These are phyloP conservation scores for Porcisia hertigi DNA, from an alignment of 208 protist genomes.

Conservation along the genomic window DNA sequence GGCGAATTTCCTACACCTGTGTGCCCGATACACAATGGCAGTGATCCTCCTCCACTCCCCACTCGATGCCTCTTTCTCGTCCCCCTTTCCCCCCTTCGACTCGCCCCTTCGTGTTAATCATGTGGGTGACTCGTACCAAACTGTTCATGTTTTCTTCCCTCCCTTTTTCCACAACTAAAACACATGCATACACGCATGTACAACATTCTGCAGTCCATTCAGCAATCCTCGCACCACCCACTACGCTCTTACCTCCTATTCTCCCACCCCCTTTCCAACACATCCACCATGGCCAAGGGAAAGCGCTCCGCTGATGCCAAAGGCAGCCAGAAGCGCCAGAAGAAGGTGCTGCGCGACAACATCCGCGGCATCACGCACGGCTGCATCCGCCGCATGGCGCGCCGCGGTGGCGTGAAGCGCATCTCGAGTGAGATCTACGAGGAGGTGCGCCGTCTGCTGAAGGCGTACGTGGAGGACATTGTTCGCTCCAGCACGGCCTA, in stretches of 20 bases:
- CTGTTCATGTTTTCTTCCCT: too few species aligned
- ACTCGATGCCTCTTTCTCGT: not conserved
- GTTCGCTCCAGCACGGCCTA: too few species aligned
- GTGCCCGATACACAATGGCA: not conserved
- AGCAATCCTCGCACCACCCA: not conserved
- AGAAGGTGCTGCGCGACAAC: too few species aligned
- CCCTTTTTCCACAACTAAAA: too few species aligned
- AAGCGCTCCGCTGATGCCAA: slow-evolving; percentile 74
- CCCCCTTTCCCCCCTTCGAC: not conserved
- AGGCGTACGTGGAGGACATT: slow-evolving; percentile 82
- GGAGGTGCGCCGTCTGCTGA: slow-evolving; percentile 78
- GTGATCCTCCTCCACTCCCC: not conserved
- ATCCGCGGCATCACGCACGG: too few species aligned
- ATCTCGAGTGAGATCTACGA: slow-evolving; percentile 78
- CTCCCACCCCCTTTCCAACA: too few species aligned
- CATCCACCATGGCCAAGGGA: slow-evolving; percentile 65
- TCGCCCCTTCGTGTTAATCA: too few species aligned
- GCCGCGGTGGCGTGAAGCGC: slow-evolving; percentile 92
- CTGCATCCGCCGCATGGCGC: slow-evolving; percentile 89
- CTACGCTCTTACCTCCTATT: too few species aligned
- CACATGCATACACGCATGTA: too few species aligned
- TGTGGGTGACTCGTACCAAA: too few species aligned
- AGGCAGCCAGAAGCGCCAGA: slow-evolving; percentile 79
- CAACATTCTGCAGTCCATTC: not conserved
- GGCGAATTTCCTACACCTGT: not conserved